These are phyloP conservation scores for Chrysopogon serrulatus DNA, from an alignment of 176 grass and related monocot genomes.

Conservation along the genomic window DNA sequence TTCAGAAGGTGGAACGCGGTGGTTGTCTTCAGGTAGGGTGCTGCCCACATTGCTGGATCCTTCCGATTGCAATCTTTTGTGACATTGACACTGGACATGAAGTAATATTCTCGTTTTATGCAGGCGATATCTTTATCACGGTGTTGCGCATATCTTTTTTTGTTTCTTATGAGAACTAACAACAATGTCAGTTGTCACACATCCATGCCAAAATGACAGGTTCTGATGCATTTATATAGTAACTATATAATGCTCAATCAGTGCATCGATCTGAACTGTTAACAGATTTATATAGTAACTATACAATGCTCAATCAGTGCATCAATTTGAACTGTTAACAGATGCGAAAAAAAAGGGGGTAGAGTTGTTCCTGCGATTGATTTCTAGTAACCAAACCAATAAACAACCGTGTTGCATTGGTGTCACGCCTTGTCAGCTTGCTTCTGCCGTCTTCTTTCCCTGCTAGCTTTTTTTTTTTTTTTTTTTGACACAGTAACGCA, in stretches of 20 bases:
- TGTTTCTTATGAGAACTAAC: neutral
- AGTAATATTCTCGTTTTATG: neutral
- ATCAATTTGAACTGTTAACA: neutral
- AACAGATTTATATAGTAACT: neutral
- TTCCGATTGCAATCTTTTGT: constrained; percentile 25
- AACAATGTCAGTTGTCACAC: neutral
- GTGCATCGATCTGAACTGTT: neutral
- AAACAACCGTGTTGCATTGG: neutral
- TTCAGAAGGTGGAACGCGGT: constrained; percentile 9
- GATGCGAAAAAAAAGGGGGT: neutral
- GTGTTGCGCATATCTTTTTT: neutral
- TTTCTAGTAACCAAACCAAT: neutral
- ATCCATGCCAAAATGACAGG: constrained; percentile 2
- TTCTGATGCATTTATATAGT: neutral
- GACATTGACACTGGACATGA: constrained; percentile 7
- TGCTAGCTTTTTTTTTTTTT: neutral
- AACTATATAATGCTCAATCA: neutral
- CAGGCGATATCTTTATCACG: neutral
- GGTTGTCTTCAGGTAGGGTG: constrained; percentile 25
- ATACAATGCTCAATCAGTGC: neutral
- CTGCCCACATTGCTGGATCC: constrained; percentile 6
- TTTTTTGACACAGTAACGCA: neutral
- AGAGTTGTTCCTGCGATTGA: neutral
- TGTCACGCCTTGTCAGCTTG: constrained; percentile 6
- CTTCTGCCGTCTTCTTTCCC: neutral